Evolutionary conservation across 306 rosid species (phyloP), one percentile per base, ranked within the genome.

Genomic region (Begonia masoniana): DNA sequence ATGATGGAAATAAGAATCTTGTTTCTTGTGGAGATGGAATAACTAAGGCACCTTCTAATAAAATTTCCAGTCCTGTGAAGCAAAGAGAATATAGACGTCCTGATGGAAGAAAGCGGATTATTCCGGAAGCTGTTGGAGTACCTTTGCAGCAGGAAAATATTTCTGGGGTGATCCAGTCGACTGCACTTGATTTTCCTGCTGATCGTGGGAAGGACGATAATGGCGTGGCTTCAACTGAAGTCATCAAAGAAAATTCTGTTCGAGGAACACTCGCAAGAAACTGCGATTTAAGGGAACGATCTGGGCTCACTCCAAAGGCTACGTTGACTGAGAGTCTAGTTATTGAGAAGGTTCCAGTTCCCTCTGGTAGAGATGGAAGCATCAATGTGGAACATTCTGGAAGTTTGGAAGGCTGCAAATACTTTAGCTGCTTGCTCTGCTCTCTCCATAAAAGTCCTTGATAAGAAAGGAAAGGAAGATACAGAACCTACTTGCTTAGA

Each of bases 81-180:
- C 99, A 91, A 70, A 83, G 94, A 68, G 99, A 91, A 67, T 91
- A 91, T 77, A 83, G 94, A 65, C 80, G 99, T 21, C 92, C 96
- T 47, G 96, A 91, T 79, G 99, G 99, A 15, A 76, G 96, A 60
- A 91, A 83, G 82, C 75, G 99, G 73, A 91, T 91, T 58, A 91
- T 87, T 75, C 99, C 99, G 1, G 99, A 86, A 81, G 86, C 94
- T 65, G 99, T 91, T 64, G 99, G 99, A 26, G 68, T 79, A 75
- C 81, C 94, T 59, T 71, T 60, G 61, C 95, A 69, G 67, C 88
- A 62, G 70, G 94, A 85, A 57, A 82, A 74, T 64, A 69, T 78
- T 23, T 68, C 96, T 51, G 58, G 58, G 52, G 84, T 75, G 62
- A 62, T 65, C 61, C 91, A 75, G 71, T 12, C 76, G 42, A 84